Conservation (phyloP, 177 flowering plant species). For the Vitis hybrid region DNA sequence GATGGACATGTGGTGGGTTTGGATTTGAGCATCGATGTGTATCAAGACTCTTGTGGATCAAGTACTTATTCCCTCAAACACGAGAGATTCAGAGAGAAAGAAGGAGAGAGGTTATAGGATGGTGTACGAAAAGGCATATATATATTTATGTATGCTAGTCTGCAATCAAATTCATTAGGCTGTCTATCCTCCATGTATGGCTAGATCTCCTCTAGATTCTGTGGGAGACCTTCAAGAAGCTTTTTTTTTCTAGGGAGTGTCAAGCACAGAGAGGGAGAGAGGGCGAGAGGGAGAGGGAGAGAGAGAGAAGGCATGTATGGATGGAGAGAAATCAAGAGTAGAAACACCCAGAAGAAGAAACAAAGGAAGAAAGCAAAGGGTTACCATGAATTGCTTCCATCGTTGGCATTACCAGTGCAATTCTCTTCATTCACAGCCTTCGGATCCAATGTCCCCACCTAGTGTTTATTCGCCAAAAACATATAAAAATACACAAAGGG, state of each 20-base stretch:
- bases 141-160: neutral
- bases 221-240: neutral
- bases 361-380: neutral
- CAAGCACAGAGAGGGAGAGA: neutral
- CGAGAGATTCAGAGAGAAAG: neutral
- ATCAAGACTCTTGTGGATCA: constrained; percentile 5
- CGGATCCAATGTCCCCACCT: constrained; percentile 48
- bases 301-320: neutral
- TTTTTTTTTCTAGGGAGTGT: neutral
- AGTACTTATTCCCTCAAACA: constrained; percentile 9
- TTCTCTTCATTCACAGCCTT: constrained; percentile 47
- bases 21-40: constrained; percentile 11
- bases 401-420: constrained; percentile 41
- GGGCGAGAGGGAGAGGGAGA: neutral
- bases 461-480: neutral
- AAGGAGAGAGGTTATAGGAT: neutral
- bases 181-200: neutral
- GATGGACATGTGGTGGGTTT: constrained; percentile 4
- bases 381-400: constrained; percentile 61
- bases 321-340: neutral
- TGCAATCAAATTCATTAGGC: neutral
- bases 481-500: neutral
- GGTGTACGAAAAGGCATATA: neutral
- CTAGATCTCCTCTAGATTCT: constrained; percentile 16
- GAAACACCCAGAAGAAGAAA: neutral